Conservation (phyloP, 257 asterid species). For the Linaria vulgaris region DNA sequence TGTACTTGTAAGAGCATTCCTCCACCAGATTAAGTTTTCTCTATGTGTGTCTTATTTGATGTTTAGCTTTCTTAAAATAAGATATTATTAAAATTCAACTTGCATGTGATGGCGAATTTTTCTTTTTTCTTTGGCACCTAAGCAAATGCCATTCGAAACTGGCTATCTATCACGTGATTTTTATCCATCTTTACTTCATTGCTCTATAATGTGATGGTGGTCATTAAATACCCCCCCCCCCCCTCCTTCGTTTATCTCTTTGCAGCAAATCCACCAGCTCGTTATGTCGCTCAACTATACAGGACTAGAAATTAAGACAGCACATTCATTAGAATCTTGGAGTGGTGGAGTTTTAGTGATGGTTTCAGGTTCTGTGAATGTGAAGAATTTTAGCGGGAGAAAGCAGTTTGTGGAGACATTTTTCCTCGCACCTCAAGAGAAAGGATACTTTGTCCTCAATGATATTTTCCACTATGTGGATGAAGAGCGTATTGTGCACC, state of each 20-base stretch:
- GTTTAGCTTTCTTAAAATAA: too few relatives aligned
- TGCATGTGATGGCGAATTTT: too few relatives aligned
- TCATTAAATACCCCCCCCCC: conserved; percentile 14
- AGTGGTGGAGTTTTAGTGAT: conserved; percentile 87
- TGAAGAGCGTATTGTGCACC: conserved; percentile 68
- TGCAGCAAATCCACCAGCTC: conserved; percentile 91
- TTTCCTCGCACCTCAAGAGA: conserved; percentile 96
- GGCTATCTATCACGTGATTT: conserved; percentile 14
- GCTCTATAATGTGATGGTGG: conserved; percentile 12
- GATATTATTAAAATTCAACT: too few relatives aligned
- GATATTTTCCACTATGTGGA: conserved; percentile 86
- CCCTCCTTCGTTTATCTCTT: conserved; percentile 24
- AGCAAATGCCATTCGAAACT: conserved; percentile 15
- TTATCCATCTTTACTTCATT: conserved; percentile 12
- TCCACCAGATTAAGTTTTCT: not conserved
- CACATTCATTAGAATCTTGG: conserved; percentile 96
- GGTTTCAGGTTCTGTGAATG: conserved; percentile 78
- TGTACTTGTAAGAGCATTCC: not conserved
- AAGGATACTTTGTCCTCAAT: conserved; percentile 82
- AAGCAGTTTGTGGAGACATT: conserved; percentile 87
- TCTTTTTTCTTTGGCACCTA: conserved; percentile 16
- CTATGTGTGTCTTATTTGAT: not conserved
- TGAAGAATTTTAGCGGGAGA: conserved; percentile 58
- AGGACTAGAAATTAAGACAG: conserved; percentile 81
- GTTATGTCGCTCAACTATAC: conserved; percentile 67